phyloP scores from a whole-genome alignment of 1,284 basidiomycete genomes.

The Coniferiporia weirii region DNA sequence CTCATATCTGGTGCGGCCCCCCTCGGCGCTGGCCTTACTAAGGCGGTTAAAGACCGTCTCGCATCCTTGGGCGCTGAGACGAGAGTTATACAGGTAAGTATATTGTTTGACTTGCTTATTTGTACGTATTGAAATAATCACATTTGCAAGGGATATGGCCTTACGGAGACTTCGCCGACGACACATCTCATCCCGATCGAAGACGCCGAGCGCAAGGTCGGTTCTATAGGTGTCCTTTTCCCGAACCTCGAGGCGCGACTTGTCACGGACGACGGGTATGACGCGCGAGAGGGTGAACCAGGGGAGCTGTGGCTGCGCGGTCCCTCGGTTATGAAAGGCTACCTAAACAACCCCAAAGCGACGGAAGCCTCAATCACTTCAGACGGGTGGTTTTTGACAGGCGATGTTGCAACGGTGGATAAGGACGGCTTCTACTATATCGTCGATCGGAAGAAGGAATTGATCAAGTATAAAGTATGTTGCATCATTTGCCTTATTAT shows the following conservation, averaged over 20 bases:
- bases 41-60: constrained; percentile 41
- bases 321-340: constrained; percentile 80
- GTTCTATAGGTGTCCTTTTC: constrained; percentile 68
- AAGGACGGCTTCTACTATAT: constrained; percentile 60
- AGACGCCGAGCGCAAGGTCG: constrained; percentile 41
- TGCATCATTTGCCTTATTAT: not conserved
- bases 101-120: not conserved
- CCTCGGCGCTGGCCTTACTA: constrained; percentile 57
- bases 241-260: constrained; percentile 78
- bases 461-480: constrained; percentile 77
- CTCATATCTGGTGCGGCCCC: constrained; percentile 83
- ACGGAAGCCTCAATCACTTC: constrained; percentile 62
- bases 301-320: constrained; percentile 84
- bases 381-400: constrained; percentile 82
- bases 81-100: constrained; percentile 39
- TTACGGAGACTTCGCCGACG: constrained; percentile 75
- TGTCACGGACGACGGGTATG: constrained; percentile 50
- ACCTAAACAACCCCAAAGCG: constrained; percentile 61
- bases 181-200: constrained; percentile 41
- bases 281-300: constrained; percentile 45
- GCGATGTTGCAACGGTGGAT: constrained; percentile 65
- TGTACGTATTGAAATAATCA: not conserved
- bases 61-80: constrained; percentile 31
- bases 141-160: constrained; percentile 56
- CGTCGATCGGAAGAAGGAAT: constrained; percentile 71